Evolutionary conservation across 176 grass and related monocot genomes (phyloP), one percentile per base, ranked within the genome.

Genomic region (Musa schizocarpa): DNA sequence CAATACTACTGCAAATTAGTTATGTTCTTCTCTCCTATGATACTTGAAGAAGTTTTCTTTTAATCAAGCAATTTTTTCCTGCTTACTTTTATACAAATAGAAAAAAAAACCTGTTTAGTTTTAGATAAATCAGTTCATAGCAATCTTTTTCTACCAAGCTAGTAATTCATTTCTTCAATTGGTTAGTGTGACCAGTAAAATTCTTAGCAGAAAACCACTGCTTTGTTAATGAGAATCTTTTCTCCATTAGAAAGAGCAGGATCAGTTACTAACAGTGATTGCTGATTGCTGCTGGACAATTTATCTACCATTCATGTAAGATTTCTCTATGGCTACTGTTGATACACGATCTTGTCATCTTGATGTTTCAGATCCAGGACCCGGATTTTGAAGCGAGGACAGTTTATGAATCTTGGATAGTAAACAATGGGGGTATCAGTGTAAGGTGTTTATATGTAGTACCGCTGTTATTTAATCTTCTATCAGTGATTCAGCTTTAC

Each of bases 361-460:
- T 57, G 68, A 23, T 19, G 64, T 86, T 73, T 78, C 63, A 96
- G 92, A 87, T 96, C n/a, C 92, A 89, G 52, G 92, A 96, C 85
- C 92, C 92, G 48, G 89, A 96, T 78, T 77, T 81, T 53, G 76
- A 64, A 66, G 82, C 80, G 54, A 92, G 81, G 78, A 96, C 83
- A 76, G 84, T 96, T 81, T 63, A 92, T 63, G 82, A 96, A 87
- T 85, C 92, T 83, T 96, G 92, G 89, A 77, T 74, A 34, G 52
- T 76, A 85, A 85, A 65, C 81, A 80, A 81, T 65, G 82, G 74
- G 0, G 75, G 84, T 22, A 89, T 92, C 55, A 85, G 53, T 82
- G 92, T 96, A 96, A 96, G 86, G 77, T 85, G 83, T 80, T 80
- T 54, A 23, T 9, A 48, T 48, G 16, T 9, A 17, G 25, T 48